A percentile compares a stretch with the other conserved stretches of the same genome.
phyloP scores from a whole-genome alignment of 495 filamentous ascomycete genomes.

The Entonaema liquescens region DNA sequence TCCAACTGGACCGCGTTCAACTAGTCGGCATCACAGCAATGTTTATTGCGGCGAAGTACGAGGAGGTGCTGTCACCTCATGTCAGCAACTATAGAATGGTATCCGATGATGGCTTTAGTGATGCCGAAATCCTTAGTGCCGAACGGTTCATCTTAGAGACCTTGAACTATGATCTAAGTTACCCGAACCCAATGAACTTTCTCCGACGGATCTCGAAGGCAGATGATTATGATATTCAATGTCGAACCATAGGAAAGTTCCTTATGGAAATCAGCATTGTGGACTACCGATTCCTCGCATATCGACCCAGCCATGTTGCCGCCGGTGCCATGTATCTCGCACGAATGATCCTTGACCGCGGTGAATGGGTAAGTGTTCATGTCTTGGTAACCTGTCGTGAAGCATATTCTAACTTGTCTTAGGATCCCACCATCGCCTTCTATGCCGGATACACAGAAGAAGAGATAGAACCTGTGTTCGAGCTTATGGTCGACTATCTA shows the following conservation, averaged over 20 bases:
- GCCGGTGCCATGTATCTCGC: constrained; percentile 95
- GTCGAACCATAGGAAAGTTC: constrained; percentile 95
- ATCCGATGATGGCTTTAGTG: constrained; percentile 95
- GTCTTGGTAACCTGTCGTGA: not conserved
- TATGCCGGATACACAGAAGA: constrained; percentile 94
- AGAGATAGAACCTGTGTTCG: constrained; percentile 90
- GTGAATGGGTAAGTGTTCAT: constrained; percentile 78
- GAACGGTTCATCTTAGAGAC: constrained; percentile 91
- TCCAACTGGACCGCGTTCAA: constrained; percentile 93
- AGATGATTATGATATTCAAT: constrained; percentile 97
- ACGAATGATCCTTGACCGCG: constrained; percentile 85
- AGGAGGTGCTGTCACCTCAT: constrained; percentile 96
- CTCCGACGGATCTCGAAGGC: constrained; percentile 97
- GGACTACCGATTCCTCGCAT: constrained; percentile 90
- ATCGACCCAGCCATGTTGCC: constrained; percentile 85
- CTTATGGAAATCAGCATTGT: constrained; percentile 97
- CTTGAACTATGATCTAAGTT: constrained; percentile 96
- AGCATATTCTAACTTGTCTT: constrained; percentile 40
- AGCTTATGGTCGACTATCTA: constrained; percentile 95
- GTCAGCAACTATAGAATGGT: constrained; percentile 96
- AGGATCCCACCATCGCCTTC: constrained; percentile 88
- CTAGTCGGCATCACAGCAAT: constrained; percentile 97
- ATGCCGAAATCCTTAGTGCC: constrained; percentile 94
- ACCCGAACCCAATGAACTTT: constrained; percentile 99
- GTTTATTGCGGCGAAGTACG: constrained; percentile 99